Conservation (phyloP, 2,329 filamentous ascomycete species). For the Ophiostoma ips region DNA sequence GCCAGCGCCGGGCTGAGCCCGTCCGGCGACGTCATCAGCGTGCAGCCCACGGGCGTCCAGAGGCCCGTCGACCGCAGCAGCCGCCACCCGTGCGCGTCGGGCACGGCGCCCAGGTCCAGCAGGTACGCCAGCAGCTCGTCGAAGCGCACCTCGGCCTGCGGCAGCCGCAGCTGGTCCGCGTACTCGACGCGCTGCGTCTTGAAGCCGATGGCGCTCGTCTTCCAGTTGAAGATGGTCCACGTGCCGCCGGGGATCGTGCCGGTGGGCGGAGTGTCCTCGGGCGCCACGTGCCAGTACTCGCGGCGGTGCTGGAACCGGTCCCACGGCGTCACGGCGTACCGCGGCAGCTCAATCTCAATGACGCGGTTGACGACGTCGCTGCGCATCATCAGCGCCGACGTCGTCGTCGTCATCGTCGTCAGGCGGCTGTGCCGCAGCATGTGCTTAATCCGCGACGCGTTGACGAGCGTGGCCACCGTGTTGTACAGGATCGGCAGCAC, state of each 20-base stretch:
- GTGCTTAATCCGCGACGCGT: conserved; percentile 44
- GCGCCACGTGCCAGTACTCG: conserved; percentile 44
- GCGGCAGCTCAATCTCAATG: conserved; percentile 51
- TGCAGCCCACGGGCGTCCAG: conserved; percentile 46
- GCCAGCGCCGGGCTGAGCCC: conserved; percentile 34
- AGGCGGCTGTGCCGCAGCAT: conserved; percentile 43
- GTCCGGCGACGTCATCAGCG: conserved; percentile 39
- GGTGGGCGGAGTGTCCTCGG: too few species aligned
- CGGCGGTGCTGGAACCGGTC: conserved; percentile 38
- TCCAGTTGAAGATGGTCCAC: conserved; percentile 55
- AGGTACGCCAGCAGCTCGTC: conserved; percentile 48
- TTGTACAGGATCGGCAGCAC: conserved; percentile 55
- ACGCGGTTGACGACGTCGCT: conserved; percentile 51
- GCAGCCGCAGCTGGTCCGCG: conserved; percentile 38
- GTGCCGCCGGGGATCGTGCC: conserved; percentile 43
- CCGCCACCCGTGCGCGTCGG: conserved; percentile 44
- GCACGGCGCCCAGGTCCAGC: conserved; percentile 48
- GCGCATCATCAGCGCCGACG: conserved; percentile 47
- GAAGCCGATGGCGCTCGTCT: conserved; percentile 44
- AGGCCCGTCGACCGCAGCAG: conserved; percentile 41
- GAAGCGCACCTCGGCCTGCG: conserved; percentile 39
- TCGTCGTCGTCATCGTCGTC: conserved; percentile 45
- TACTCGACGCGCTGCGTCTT: conserved; percentile 52
- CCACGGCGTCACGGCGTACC: conserved; percentile 48
- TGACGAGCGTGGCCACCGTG: conserved; percentile 43